phyloP scores from a whole-genome alignment of 257 asterid species.

The Solanum tarijense region DNA sequence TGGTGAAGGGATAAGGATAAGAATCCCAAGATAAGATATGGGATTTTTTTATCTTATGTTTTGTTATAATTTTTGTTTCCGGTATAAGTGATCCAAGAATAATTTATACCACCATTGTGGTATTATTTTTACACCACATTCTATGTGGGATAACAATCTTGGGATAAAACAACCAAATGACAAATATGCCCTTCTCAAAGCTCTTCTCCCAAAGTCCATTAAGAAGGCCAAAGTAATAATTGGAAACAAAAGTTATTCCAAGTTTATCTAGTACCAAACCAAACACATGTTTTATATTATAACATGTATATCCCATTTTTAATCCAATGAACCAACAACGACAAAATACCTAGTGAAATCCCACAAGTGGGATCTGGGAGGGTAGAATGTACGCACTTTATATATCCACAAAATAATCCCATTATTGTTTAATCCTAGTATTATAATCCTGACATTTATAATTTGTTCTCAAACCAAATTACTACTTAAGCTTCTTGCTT shows the following conservation, averaged over 20 bases:
- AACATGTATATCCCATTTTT: background rate
- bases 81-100: background rate
- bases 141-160: background rate
- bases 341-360: background rate
- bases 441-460: background rate
- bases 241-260: background rate
- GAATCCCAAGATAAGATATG: background rate
- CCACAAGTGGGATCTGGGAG: background rate
- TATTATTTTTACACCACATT: background rate
- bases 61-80: background rate
- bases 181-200: background rate
- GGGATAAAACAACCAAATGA: background rate
- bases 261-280: background rate
- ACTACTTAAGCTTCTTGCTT: background rate
- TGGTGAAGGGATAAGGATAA: background rate
- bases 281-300: background rate
- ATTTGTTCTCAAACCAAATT: background rate
- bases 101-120: background rate
- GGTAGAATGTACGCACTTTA: background rate
- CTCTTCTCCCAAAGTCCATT: background rate
- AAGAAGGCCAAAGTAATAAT: background rate
- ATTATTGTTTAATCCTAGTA: background rate
- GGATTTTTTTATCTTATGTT: background rate
- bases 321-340: background rate
- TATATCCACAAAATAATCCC: background rate